Percentiles rank a stretch among this genome's conserved stretches.
Evolutionary conservation across 306 rosid genomes (phyloP).

Genomic region (Prunus davidiana): DNA sequence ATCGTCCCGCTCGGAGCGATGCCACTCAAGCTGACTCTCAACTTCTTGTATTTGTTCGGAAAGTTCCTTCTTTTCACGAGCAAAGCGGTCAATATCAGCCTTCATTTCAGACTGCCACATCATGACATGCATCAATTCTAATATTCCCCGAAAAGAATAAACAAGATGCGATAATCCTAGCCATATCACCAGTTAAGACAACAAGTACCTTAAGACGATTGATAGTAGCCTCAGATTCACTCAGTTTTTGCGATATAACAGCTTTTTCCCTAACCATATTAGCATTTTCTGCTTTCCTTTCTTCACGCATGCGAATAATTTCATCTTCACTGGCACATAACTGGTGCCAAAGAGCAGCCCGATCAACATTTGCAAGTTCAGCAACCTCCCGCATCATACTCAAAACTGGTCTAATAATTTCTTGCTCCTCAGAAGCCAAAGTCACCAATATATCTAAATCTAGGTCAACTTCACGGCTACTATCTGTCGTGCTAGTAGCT

Average conservation of each 20-base stretch:
- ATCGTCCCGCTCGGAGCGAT: conserved; percentile 93
- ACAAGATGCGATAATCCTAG: conserved; percentile 37
- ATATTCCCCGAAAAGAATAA: conserved; percentile 35
- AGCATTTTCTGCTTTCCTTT: conserved; percentile 68
- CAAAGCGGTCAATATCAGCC: conserved; percentile 76
- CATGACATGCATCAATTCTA: conserved; percentile 42
- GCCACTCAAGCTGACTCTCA: conserved; percentile 99
- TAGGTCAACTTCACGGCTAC: conserved; percentile 63
- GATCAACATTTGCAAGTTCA: conserved; percentile 85
- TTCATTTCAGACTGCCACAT: conserved; percentile 89
- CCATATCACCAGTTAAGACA: conserved; percentile 42
- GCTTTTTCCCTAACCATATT: conserved; percentile 65
- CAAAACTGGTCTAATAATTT: conserved; percentile 71
- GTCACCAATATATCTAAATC: conserved; percentile 83
- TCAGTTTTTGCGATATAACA: conserved; percentile 58
- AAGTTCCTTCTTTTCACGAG: conserved; percentile 89
- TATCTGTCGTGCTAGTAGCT: conserved; percentile 67
- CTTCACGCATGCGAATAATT: conserved; percentile 65
- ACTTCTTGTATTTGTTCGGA: conserved; percentile 73
- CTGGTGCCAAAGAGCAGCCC: conserved; percentile 98
- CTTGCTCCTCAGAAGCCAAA: conserved; percentile 87
- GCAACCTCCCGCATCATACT: conserved; percentile 94
- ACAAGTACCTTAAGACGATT: conserved; percentile 84
- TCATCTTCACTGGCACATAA: conserved; percentile 93
- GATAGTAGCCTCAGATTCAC: conserved; percentile 74